Evolutionary conservation across 371 early-diverging fungal species (phyloP), one percentile per base, ranked within the genome.

Genomic region (Gilbertella persicaria): DNA sequence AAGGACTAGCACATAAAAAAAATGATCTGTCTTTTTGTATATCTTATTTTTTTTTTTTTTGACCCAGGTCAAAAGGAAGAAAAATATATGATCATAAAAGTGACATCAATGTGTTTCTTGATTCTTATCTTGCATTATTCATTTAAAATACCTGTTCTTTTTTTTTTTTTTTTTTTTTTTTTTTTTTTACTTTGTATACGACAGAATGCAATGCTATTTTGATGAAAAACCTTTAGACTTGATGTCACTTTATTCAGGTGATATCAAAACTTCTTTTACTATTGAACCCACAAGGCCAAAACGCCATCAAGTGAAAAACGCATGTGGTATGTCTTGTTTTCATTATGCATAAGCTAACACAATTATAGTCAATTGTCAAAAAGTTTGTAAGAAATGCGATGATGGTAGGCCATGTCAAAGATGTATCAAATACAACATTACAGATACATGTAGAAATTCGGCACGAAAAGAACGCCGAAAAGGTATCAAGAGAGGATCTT

Each of bases 321-420:
- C 70, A n/a, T 69, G 70, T 40, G 39, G 50, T 50, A 50, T 33
- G 33, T 33, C 2, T 33, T 33, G 28, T 4, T 9, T 37, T 20
- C 21, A 20, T 41, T 9, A n/a, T 8, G 8, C 14, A 12, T 38
- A 13, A 12, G 1, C 38, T 14, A 38, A 38, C 17, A 38, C 14
- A 38, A 39, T 8, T 39, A 16, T 44, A 73, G 85, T 86, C 44
- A 87, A 91, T 50, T 93, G 93, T 57, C 87, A 90, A 66, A 83
- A 83, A 55, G 90, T 91, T 0, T 93, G 93, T 66, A 93, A 93
- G 66, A 92, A 89, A 67, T 93, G 93, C 54, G 91, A 91, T 50
- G 81, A 89, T 37, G 78, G 76, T 14, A 67, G 93, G 35, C 92
- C 93, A 0, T 93, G 92, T 62, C 59, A 70, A 53, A 83, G 93